phyloP scores from a whole-genome alignment of 164 flowering plant species.

The Aristolochia californica region DNA sequence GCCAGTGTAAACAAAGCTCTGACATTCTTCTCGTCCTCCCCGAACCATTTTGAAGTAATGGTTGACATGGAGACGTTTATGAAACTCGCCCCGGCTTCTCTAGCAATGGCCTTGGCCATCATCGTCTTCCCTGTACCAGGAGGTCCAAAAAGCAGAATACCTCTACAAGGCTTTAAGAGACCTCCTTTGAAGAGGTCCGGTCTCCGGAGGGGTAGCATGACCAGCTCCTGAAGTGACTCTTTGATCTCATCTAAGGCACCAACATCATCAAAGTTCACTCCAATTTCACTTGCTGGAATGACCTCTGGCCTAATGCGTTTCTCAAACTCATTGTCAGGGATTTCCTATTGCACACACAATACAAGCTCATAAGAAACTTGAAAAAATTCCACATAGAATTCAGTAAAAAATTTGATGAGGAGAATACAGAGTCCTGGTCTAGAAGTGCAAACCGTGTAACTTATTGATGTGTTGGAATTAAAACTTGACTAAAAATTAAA shows the following conservation, averaged over 20 bases:
- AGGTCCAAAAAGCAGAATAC: constrained; percentile 88
- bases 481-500: too few relatives aligned
- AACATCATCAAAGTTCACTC: constrained; percentile 77
- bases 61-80: constrained; percentile 98
- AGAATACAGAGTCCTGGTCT: too few relatives aligned
- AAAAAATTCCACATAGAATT: too few relatives aligned
- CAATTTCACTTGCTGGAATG: constrained; percentile 74
- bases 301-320: constrained; percentile 93
- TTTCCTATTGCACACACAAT: constrained; percentile 35
- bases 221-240: constrained; percentile 94
- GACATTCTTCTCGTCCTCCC: constrained; percentile 98
- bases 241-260: constrained; percentile 85
- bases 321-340: constrained; percentile 95
- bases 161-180: constrained; percentile 86
- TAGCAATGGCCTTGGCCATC: constrained; percentile 97
- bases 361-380: too few relatives aligned
- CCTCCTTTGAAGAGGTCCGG: constrained; percentile 95
- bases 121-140: constrained; percentile 98
- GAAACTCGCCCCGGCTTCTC: constrained; percentile 95
- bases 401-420: too few relatives aligned
- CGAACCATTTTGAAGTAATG: constrained; percentile 97
- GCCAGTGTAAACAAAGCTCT: constrained; percentile 86
- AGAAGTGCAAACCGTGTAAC: too few relatives aligned
- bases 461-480: too few relatives aligned
- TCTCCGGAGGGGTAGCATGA: constrained; percentile 91